phyloP scores from a whole-genome alignment of 768 basidiomycete genomes.

The Hygrophorus pudorinus region DNA sequence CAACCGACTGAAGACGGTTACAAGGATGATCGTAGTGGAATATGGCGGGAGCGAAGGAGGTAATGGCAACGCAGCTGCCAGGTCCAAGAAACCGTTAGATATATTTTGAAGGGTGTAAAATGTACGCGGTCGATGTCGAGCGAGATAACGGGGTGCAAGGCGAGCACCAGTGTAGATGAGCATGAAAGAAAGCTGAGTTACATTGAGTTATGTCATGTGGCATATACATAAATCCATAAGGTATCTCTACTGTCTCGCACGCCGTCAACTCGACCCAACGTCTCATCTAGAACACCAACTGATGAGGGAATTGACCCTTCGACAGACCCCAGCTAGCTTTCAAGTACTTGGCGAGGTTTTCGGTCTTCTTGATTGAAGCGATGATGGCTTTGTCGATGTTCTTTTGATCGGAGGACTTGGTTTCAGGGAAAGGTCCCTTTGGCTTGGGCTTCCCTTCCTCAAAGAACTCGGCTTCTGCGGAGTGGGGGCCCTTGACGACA shows the following conservation, averaged over 20 bases:
- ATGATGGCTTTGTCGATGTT: constrained; percentile 70
- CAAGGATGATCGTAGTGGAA: constrained; percentile 64
- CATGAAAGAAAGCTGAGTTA: not conserved
- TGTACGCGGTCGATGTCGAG: constrained; percentile 3
- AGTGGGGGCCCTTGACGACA: constrained; percentile 52
- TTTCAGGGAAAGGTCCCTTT: constrained; percentile 78
- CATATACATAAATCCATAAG: constrained; percentile 8
- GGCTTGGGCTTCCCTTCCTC: constrained; percentile 85
- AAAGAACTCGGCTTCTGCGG: constrained; percentile 97
- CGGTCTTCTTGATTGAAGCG: constrained; percentile 81
- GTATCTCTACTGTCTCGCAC: constrained; percentile 10
- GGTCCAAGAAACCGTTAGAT: constrained; percentile 63
- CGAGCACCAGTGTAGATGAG: not conserved
- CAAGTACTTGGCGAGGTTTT: constrained; percentile 88
- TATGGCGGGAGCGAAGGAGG: constrained; percentile 63
- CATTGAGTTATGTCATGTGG: constrained; percentile 3
- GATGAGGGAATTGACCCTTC: constrained; percentile 96
- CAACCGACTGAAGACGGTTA: constrained; percentile 52
- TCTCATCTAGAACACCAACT: constrained; percentile 70
- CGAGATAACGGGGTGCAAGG: not conserved
- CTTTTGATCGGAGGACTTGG: constrained; percentile 90
- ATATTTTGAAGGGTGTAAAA: constrained; percentile 30
- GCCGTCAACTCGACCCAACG: too few species aligned
- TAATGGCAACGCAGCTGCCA: constrained; percentile 64
- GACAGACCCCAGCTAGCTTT: constrained; percentile 88